These are phyloP conservation scores for Brachypodium distachyon DNA, from an alignment of 202 grass and related monocot species.

Conservation along the genomic window DNA sequence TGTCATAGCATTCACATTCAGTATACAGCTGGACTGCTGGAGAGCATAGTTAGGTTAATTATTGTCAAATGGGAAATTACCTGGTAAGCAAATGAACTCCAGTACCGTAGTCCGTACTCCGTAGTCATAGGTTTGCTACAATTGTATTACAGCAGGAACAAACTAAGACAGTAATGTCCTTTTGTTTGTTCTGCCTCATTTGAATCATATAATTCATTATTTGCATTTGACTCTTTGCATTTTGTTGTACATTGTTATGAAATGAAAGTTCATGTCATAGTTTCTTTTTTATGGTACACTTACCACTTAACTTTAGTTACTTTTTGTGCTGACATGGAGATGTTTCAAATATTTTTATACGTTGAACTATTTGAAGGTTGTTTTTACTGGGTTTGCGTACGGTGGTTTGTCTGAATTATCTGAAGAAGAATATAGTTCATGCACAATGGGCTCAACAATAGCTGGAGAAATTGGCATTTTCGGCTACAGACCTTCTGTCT, in stretches of 20 bases:
- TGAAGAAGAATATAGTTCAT: conserved; percentile 96
- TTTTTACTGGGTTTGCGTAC: conserved; percentile 99
- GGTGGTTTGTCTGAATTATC: conserved; percentile 92
- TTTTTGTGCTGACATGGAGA: not conserved
- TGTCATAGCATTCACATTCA: not conserved
- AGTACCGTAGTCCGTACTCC: not conserved
- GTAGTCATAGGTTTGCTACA: not conserved
- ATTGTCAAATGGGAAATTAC: not conserved
- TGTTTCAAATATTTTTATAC: conserved; percentile 6
- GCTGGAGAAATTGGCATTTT: conserved; percentile 97
- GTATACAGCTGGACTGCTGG: not conserved
- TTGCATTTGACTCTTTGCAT: conserved; percentile 1
- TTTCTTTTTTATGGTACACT: not conserved
- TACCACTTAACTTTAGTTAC: not conserved
- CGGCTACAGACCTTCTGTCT: conserved; percentile 86
- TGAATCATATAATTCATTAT: not conserved
- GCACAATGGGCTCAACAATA: conserved; percentile 97
- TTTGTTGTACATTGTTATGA: not conserved
- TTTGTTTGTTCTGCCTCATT: not conserved
- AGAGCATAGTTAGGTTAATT: not conserved
- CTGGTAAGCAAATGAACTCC: not conserved
- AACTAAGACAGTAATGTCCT: not conserved
- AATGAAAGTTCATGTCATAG: not conserved
- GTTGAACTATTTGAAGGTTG: conserved; percentile 58
- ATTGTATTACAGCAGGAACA: not conserved